phyloP scores from a whole-genome alignment of 2,329 filamentous ascomycete species.

The Monilinia aucupariae region DNA sequence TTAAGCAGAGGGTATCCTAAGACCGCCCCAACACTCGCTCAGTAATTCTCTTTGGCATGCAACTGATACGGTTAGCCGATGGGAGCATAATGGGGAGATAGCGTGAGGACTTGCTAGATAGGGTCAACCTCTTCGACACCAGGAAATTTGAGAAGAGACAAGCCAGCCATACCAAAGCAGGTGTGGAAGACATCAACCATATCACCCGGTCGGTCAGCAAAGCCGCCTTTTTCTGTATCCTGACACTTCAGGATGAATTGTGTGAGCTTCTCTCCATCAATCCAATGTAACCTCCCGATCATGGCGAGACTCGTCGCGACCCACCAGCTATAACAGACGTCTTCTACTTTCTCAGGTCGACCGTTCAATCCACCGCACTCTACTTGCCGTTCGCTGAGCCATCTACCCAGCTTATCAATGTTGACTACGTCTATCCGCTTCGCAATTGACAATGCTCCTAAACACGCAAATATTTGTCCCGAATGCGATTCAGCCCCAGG shows the following conservation, averaged over 20 bases:
- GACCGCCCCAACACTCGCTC: conserved; percentile 49
- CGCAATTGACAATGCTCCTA: conserved; percentile 80
- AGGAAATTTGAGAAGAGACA: conserved; percentile 76
- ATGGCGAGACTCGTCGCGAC: conserved; percentile 88
- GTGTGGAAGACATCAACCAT: conserved; percentile 99
- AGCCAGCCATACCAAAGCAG: conserved; percentile 77
- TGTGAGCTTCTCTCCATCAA: conserved; percentile 74
- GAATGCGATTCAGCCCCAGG: conserved; percentile 93
- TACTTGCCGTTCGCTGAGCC: conserved; percentile 90
- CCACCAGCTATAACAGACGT: conserved; percentile 99
- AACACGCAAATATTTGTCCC: conserved; percentile 91
- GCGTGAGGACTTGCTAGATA: conserved; percentile 58
- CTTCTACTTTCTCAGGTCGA: conserved; percentile 88
- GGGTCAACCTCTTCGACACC: conserved; percentile 79
- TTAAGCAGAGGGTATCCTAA: conserved; percentile 4
- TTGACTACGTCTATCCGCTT: conserved; percentile 76
- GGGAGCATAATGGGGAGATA: not conserved
- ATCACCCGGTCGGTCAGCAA: conserved; percentile 85
- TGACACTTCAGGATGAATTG: conserved; percentile 84
- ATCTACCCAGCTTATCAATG: conserved; percentile 73
- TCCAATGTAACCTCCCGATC: conserved; percentile 85
- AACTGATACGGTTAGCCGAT: conserved; percentile 40
- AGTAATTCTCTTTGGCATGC: conserved; percentile 65
- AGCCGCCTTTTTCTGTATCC: conserved; percentile 75
- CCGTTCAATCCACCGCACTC: conserved; percentile 87